These are phyloP conservation scores for Wickerhamiella australiensis DNA, from an alignment of 805 yeast genomes.

Conservation along the genomic window DNA sequence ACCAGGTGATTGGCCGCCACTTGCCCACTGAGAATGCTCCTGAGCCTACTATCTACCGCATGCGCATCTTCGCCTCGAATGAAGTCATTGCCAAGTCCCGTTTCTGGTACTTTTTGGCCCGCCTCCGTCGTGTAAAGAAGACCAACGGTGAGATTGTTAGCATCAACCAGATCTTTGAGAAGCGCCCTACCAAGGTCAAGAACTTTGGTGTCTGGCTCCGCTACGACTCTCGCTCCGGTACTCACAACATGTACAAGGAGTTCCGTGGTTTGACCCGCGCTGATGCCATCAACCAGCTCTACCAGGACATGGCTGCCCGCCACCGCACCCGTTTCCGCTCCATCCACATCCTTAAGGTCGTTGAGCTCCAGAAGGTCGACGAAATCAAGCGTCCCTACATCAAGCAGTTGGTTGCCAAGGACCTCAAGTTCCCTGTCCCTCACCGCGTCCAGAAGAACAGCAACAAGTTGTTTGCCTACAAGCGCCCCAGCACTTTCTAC, in stretches of 20 bases:
- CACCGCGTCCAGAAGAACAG: conserved; percentile 97
- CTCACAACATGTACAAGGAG: conserved; percentile 99
- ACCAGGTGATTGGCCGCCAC: conserved; percentile 99
- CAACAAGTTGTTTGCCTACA: conserved; percentile 74
- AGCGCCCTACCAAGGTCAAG: conserved; percentile 98
- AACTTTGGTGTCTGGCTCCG: conserved; percentile 99
- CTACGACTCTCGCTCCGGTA: conserved; percentile 99
- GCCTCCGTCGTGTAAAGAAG: conserved; percentile 98
- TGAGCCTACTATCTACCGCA: conserved; percentile 99
- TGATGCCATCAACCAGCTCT: conserved; percentile 95
- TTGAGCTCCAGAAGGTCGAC: conserved; percentile 92
- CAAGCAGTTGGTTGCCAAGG: conserved; percentile 90
- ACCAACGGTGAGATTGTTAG: conserved; percentile 99
- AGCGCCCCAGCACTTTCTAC: conserved; percentile 96
- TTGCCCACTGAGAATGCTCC: conserved; percentile 98
- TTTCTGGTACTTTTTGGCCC: conserved; percentile 99
- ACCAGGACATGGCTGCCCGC: conserved; percentile 99
- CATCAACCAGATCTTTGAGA: conserved; percentile 80
- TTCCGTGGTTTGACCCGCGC: conserved; percentile 99
- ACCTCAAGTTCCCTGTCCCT: conserved; percentile 98
- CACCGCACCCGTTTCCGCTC: conserved; percentile 99
- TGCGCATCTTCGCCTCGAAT: conserved; percentile 99
- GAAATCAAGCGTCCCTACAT: conserved; percentile 99
- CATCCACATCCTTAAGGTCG: conserved; percentile 98
- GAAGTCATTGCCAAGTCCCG: conserved; percentile 99